These are phyloP conservation scores for Heracleum sosnowskyi DNA, from an alignment of 129 eudicot species.

Conservation along the genomic window DNA sequence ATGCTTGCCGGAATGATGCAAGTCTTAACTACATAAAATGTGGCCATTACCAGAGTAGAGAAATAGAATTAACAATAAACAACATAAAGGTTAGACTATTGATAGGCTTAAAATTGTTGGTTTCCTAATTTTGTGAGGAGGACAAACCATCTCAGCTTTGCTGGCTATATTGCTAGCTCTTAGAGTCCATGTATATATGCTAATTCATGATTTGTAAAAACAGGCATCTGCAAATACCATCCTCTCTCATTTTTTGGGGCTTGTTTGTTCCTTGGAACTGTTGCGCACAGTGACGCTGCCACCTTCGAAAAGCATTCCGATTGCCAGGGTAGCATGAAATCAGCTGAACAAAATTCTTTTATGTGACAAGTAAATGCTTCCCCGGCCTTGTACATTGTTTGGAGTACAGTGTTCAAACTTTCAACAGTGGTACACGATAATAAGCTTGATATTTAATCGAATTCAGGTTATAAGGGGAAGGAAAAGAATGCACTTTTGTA, in stretches of 20 bases:
- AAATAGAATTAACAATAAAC: neutral
- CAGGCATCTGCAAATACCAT: constrained; percentile 99
- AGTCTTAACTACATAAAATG: neutral
- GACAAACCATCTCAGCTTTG: neutral
- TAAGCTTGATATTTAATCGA: neutral
- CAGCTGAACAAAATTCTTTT: neutral
- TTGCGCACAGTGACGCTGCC: constrained; percentile 82
- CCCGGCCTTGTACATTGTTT: neutral
- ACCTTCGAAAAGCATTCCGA: constrained; percentile 43
- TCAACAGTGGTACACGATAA: neutral
- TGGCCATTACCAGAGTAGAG: neutral
- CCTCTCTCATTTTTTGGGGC: constrained; percentile 83
- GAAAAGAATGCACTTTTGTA: neutral
- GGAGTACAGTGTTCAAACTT: neutral
- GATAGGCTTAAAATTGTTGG: neutral
- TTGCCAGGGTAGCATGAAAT: constrained; percentile 38
- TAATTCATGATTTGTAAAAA: neutral
- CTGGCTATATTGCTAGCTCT: neutral
- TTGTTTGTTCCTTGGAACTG: constrained; percentile 79
- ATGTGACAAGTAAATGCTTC: no score
- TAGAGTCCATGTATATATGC: neutral
- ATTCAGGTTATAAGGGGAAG: neutral
- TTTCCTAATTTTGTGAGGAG: neutral
- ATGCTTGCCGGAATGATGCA: neutral
- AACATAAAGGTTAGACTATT: neutral